Evolutionary conservation across 495 filamentous ascomycete genomes (phyloP), one percentile per base, ranked within the genome.

Genomic region (Haplographium delicatum): DNA sequence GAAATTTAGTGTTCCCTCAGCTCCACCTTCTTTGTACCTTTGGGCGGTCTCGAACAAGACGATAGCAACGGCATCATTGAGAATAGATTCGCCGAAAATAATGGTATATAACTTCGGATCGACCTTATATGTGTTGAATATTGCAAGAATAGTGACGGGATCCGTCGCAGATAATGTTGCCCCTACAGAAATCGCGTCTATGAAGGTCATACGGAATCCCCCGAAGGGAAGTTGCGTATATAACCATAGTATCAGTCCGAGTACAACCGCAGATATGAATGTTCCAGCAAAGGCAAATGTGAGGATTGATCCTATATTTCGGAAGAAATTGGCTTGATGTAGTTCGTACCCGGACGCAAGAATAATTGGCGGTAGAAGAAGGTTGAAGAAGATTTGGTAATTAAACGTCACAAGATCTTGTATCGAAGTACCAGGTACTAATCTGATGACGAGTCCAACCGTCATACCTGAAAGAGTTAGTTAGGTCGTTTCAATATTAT

Each of bases 241-340:
- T 4, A 96, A 64, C 70, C 76, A 98, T 37, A 97, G 72, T 38
- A 98, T 80, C 34, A 89, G 64, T 11, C 89, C 93, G 19, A 97
- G 82, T 23, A 95, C 91, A 25, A 96, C 78, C 40, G 93, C 94
- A 26, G 94, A 97, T 50, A 98, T 91, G 64, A 97, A 95, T 11
- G 93, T 97, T 10, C 94, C 93, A 38, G 88, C 90, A 58, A 98
- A 98, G 8, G 93, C 93, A 64, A 98, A 98, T n/a, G 93, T 96
- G 46, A 98, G 74, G 56, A 98, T 98, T 2, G 89, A 94, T 34
- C 93, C 94, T 53, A 97, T 95, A 62, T 97, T 95, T 45, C 94
- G 87, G 65, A 97, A 97, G 73, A 97, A 97, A 70, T 97, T 97
- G 49, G 85, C 89, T 70, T 98, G 93, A 65, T 98, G 93, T 30